A percentile compares a stretch with the other conserved stretches of the same genome.
Evolutionary conservation across 1,284 basidiomycete species (phyloP).

Genomic region (Leccinum subatratum): DNA sequence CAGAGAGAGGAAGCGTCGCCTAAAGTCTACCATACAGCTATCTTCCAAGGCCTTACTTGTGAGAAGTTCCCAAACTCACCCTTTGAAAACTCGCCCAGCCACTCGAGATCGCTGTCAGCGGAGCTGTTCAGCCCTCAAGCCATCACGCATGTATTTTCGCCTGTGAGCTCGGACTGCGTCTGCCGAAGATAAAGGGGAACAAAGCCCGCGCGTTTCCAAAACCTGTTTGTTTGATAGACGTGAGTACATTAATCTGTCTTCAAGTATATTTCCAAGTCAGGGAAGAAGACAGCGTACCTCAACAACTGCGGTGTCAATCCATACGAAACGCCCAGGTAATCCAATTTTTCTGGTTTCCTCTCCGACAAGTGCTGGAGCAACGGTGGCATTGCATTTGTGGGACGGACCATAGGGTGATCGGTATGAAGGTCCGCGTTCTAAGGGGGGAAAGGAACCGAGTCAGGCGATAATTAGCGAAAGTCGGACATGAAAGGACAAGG

Average conservation of each 20-base stretch:
- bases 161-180: conserved; percentile 91
- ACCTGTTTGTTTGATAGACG: conserved; percentile 41
- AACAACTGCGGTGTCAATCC: conserved; percentile 88
- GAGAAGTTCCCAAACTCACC: conserved; percentile 45
- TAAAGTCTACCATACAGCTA: conserved; percentile 63
- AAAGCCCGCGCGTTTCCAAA: conserved; percentile 95
- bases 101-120: conserved; percentile 58
- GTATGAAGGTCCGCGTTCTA: conserved; percentile 57
- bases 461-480: conserved; percentile 8
- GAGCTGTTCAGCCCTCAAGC: conserved; percentile 74
- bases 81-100: conserved; percentile 87
- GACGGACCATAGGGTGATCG: conserved; percentile 73
- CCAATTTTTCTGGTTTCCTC: conserved; percentile 83
- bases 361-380: conserved; percentile 89
- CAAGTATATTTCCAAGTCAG: not conserved
- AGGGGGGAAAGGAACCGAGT: conserved; percentile 1
- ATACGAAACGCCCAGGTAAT: conserved; percentile 96
- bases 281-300: conserved; percentile 40
- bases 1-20: conserved; percentile 83
- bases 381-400: conserved; percentile 83
- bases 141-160: conserved; percentile 97
- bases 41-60: not conserved
- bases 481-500: not conserved
- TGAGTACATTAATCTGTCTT: not conserved
- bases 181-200: conserved; percentile 92